These are phyloP conservation scores for Magnaporthiopsis rhizophila DNA, from an alignment of 2,329 filamentous ascomycete species.

Conservation along the genomic window DNA sequence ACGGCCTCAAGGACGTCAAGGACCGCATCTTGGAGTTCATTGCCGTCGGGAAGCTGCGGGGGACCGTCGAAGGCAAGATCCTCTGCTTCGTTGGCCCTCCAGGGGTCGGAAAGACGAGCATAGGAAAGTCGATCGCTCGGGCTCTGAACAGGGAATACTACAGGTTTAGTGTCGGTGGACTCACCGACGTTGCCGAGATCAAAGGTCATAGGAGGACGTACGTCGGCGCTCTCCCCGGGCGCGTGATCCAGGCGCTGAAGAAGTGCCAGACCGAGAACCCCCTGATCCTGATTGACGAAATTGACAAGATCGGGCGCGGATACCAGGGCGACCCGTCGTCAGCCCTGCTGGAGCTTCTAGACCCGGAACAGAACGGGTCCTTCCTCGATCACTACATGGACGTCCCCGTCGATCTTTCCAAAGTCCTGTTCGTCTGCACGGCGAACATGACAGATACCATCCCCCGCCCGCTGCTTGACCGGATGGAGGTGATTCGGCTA, in stretches of 20 bases:
- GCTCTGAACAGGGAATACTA: slow-evolving; percentile 96
- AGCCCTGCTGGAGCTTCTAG: slow-evolving; percentile 83
- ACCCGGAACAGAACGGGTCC: slow-evolving; percentile 94
- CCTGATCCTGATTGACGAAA: slow-evolving; percentile 89
- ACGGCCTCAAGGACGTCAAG: slow-evolving; percentile 96
- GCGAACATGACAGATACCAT: slow-evolving; percentile 99
- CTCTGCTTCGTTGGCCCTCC: slow-evolving; percentile 95
- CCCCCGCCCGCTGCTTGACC: slow-evolving; percentile 82
- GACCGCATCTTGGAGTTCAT: slow-evolving; percentile 98
- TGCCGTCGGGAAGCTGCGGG: slow-evolving; percentile 90
- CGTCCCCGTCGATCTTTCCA: slow-evolving; percentile 92
- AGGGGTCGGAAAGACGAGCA: slow-evolving; percentile 97
- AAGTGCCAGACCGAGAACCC: slow-evolving; percentile 99
- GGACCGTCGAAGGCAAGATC: slow-evolving; percentile 97
- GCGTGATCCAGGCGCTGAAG: slow-evolving; percentile 96
- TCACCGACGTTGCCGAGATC: slow-evolving; percentile 97
- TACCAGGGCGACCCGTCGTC: slow-evolving; percentile 96
- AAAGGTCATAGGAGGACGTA: slow-evolving; percentile 96
- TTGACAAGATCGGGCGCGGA: slow-evolving; percentile 95
- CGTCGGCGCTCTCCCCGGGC: slow-evolving; percentile 87
- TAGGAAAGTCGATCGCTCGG: slow-evolving; percentile 94
- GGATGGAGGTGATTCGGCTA: slow-evolving; percentile 95
- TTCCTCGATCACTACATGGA: slow-evolving; percentile 99
- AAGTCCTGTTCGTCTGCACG: slow-evolving; percentile 97
- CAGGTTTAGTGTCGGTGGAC: slow-evolving; percentile 91